phyloP scores from a whole-genome alignment of 164 flowering plant species.

The Santalum album region DNA sequence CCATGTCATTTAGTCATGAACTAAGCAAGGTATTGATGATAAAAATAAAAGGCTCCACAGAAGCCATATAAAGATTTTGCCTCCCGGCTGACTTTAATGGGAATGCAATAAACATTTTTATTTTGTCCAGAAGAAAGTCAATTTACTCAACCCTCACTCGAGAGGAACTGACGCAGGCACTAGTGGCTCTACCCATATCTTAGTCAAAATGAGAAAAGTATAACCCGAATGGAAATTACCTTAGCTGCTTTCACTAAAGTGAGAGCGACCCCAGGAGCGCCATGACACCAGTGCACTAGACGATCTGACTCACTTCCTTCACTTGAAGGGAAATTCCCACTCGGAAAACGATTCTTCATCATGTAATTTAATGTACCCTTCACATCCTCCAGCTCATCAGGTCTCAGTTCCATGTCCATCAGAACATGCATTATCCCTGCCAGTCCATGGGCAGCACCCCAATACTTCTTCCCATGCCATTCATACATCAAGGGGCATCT shows the following conservation, averaged over 20 bases:
- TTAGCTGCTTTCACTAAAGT: conserved; percentile 67
- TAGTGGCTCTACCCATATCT: not conserved
- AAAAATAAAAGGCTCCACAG: too few species aligned
- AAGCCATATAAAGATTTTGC: too few species aligned
- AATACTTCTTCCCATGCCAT: conserved; percentile 57
- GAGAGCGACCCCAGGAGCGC: conserved; percentile 76
- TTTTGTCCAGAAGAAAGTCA: too few species aligned
- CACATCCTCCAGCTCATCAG: conserved; percentile 58
- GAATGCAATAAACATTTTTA: too few species aligned
- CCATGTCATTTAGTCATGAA: too few species aligned
- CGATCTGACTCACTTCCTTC: conserved; percentile 48
- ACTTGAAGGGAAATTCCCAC: conserved; percentile 74
- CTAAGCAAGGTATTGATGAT: too few species aligned
- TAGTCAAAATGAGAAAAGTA: not conserved
- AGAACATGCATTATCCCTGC: conserved; percentile 78
- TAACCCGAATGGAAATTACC: conserved; percentile 28
- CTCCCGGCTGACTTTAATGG: too few species aligned
- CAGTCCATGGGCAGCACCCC: conserved; percentile 84
- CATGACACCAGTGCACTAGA: conserved; percentile 92
- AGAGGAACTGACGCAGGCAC: not conserved
- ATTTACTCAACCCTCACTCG: too few species aligned
- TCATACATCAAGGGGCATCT: conserved; percentile 54
- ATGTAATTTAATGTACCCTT: conserved; percentile 56
- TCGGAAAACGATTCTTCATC: conserved; percentile 61
- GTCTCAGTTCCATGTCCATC: conserved; percentile 57